Base-by-base conservation (phyloP, 192 early-diverging fungal species). In the Thamnidium elegans region DNA sequence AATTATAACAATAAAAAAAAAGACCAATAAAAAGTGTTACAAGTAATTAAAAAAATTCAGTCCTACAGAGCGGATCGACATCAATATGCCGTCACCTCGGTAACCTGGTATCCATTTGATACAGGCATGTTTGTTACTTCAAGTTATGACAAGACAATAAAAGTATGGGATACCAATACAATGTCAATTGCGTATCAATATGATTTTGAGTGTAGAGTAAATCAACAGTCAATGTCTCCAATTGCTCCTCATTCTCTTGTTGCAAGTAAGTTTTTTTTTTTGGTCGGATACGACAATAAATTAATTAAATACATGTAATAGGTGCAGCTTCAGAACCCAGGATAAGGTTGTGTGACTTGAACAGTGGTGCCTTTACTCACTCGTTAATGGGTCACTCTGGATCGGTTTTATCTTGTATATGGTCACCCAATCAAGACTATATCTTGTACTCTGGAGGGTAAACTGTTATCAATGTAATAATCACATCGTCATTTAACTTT, bases 71-170 rank as follows among this genome's bases (percentile, higher is more conserved):
- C 30, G 7, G 36, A 72, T 52, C 79, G 84, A 3, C 92, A 96
- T 75, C 65, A 75, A 32, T 87, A 82, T 58, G 79, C 81, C 6
- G 78, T 96, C 3, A 86, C 92, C 4, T 78, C 78, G 45, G 78
- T 92, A 0, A 71, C 77, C 3, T 97, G 94, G 94, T 95, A 90
- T 67, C 87, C 91, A 3, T 79, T 85, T 47, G 92, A 95, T 72
- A 87, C 84, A 14, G 93, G 92, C 39, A 81, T 95, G 78, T 95
- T 95, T 71, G 85, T 87, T 0, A 89, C 86, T 1, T 84, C 84
- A 0, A 92, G 92, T 0, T 87, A 87, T 62, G 94, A 97, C 70
- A 70, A 79, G 36, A 89, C 87, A 0, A 63, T 95, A 15, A 84
- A 88, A 43, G 82, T 91, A 14, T 95, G 92, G 92, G 92, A 97